phyloP scores from a whole-genome alignment of 345 rosid species.

The Clausena lansium region DNA sequence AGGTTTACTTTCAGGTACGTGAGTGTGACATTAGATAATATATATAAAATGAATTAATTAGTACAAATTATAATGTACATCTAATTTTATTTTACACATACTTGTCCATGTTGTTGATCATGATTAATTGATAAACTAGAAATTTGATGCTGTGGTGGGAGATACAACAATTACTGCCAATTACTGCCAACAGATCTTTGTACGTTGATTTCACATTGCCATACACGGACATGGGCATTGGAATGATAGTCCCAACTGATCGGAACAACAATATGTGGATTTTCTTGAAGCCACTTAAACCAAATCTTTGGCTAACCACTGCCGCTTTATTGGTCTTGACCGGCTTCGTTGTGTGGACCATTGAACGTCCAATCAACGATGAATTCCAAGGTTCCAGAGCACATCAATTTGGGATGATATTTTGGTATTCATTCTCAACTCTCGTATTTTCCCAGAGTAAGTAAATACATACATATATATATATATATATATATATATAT shows the following conservation, averaged over 20 bases:
- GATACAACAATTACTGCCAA: background rate
- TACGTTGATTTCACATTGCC: slow-evolving; percentile 51
- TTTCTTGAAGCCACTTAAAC: slow-evolving; percentile 25
- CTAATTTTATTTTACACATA: background rate
- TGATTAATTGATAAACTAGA: background rate
- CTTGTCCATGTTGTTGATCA: no score
- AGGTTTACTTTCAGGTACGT: slow-evolving; percentile 33
- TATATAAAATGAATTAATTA: no score
- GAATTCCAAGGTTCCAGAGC: background rate
- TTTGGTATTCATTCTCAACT: slow-evolving; percentile 14
- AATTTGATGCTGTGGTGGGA: background rate
- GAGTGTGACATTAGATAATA: no score
- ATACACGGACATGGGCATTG: slow-evolving; percentile 24
- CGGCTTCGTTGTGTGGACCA: slow-evolving; percentile 30
- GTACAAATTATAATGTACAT: no score
- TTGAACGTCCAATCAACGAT: background rate
- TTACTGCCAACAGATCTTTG: slow-evolving; percentile 18
- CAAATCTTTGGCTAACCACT: slow-evolving; percentile 21
- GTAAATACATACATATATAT: background rate
- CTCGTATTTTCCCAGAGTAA: slow-evolving; percentile 1
- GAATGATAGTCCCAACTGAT: slow-evolving; percentile 17
- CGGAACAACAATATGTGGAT: slow-evolving; percentile 15
- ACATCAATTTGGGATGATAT: background rate
- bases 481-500: no score
- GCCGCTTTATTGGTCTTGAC: slow-evolving; percentile 16